Evolutionary conservation across 441 rosid species (phyloP).

Genomic region (Populus hybrid): DNA sequence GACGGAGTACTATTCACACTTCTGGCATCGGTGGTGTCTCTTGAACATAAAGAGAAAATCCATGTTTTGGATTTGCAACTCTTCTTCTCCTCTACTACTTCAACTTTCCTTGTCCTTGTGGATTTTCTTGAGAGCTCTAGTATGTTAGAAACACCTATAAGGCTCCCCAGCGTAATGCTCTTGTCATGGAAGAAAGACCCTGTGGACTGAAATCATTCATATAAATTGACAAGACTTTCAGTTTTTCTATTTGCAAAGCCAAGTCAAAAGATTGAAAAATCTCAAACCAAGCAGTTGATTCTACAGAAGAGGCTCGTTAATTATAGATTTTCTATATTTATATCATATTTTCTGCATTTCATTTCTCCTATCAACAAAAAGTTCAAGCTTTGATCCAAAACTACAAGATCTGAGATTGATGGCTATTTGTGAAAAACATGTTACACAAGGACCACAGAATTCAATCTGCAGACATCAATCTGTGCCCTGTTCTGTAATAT

Average conservation of each 20-base stretch:
- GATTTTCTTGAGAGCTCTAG: slow-evolving; percentile 70
- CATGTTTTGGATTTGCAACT: slow-evolving; percentile 36
- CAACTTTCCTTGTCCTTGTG: slow-evolving; percentile 40
- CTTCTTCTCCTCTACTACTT: slow-evolving; percentile 26
- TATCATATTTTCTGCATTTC: neutral
- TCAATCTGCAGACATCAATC: neutral
- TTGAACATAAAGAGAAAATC: slow-evolving; percentile 53
- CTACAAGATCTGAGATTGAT: neutral
- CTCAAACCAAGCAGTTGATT: neutral
- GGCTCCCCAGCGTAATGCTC: slow-evolving; percentile 78
- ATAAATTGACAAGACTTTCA: neutral
- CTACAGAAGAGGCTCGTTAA: too few relatives aligned
- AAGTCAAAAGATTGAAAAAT: neutral
- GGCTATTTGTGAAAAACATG: neutral
- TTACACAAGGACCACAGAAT: neutral
- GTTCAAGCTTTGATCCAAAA: neutral
- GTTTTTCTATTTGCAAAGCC: neutral
- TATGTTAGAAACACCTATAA: slow-evolving; percentile 68
- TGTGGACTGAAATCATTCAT: slow-evolving; percentile 49
- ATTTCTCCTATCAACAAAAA: neutral
- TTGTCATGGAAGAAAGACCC: slow-evolving; percentile 84
- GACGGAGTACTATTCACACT: slow-evolving; percentile 36
- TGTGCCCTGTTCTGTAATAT: neutral
- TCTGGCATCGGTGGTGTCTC: slow-evolving; percentile 40
- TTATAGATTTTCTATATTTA: too few relatives aligned